phyloP scores from a whole-genome alignment of 352 stramenopile species.

The Pythium phragmitis region DNA sequence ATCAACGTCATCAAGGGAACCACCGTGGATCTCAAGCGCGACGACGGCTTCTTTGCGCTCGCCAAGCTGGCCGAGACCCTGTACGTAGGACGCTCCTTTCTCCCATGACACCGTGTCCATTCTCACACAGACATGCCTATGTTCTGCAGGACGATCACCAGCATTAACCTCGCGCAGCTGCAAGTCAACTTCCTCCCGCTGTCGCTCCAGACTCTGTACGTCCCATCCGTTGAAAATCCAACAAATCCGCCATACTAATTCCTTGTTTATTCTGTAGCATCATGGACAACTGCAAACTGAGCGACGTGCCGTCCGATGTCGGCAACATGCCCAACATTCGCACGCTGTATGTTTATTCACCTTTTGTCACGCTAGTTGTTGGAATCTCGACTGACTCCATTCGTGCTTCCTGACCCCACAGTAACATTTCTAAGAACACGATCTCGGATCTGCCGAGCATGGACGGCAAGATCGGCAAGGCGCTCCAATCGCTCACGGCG shows the following conservation, averaged over 20 bases:
- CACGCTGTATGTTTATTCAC: slow-evolving; percentile 39
- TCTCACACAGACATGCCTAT: too few species aligned
- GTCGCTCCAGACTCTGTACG: slow-evolving; percentile 43
- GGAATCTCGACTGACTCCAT: neutral
- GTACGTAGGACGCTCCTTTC: slow-evolving; percentile 27
- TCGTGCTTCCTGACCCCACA: slow-evolving; percentile 15
- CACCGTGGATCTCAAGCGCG: slow-evolving; percentile 50
- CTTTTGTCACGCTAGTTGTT: neutral
- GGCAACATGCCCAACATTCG: slow-evolving; percentile 48
- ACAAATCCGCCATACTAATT: too few species aligned
- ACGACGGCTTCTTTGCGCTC: slow-evolving; percentile 43
- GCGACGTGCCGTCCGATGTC: slow-evolving; percentile 44
- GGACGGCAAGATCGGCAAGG: slow-evolving; percentile 35
- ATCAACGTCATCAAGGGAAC: slow-evolving; percentile 57
- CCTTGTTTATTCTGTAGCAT: slow-evolving; percentile 27
- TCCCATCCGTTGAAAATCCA: neutral
- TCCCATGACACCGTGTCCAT: neutral
- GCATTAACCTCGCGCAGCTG: slow-evolving; percentile 55
- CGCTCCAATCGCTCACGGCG: slow-evolving; percentile 42
- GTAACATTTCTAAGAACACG: slow-evolving; percentile 58
- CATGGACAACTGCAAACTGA: slow-evolving; percentile 74
- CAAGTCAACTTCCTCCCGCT: slow-evolving; percentile 49
- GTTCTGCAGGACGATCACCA: slow-evolving; percentile 43
- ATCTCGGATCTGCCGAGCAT: slow-evolving; percentile 37
- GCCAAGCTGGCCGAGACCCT: slow-evolving; percentile 39